Evolutionary conservation across 805 yeast genomes (phyloP).

Genomic region (Yamadazyma ubonensis): DNA sequence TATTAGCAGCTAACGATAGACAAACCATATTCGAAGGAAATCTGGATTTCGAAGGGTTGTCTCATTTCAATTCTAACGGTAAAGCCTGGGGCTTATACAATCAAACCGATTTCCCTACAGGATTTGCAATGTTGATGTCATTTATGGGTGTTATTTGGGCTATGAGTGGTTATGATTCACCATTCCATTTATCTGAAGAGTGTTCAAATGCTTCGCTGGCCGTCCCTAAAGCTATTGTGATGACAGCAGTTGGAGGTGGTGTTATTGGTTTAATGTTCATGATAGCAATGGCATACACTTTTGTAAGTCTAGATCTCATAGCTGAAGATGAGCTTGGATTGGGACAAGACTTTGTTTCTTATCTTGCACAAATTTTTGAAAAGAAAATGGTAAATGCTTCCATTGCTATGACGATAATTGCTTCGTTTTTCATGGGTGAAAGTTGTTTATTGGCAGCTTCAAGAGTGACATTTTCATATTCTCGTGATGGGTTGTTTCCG

Average conservation of each 20-base stretch:
- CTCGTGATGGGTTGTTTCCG: slow-evolving; percentile 70
- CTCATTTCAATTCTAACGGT: slow-evolving; percentile 50
- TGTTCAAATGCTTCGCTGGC: slow-evolving; percentile 62
- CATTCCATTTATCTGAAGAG: slow-evolving; percentile 75
- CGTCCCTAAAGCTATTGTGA: slow-evolving; percentile 65
- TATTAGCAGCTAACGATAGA: slow-evolving; percentile 53
- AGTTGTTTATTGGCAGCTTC: slow-evolving; percentile 62
- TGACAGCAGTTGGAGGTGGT: slow-evolving; percentile 58
- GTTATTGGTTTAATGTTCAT: slow-evolving; percentile 55
- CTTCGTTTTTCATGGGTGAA: slow-evolving; percentile 42
- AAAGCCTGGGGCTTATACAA: slow-evolving; percentile 57
- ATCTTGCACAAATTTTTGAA: slow-evolving; percentile 48
- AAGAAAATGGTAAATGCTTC: slow-evolving; percentile 36
- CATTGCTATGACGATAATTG: slow-evolving; percentile 37
- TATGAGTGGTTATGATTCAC: slow-evolving; percentile 74
- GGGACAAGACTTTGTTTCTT: slow-evolving; percentile 62
- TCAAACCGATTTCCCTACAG: slow-evolving; percentile 63
- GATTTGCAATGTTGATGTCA: slow-evolving; percentile 55
- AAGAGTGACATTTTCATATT: slow-evolving; percentile 64
- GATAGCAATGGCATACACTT: slow-evolving; percentile 60
- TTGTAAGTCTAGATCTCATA: slow-evolving; percentile 48
- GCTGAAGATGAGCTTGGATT: slow-evolving; percentile 47
- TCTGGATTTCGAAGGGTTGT: slow-evolving; percentile 14
- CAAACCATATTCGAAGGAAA: slow-evolving; percentile 19
- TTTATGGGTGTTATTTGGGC: slow-evolving; percentile 67